phyloP scores from a whole-genome alignment of 371 early-diverging fungal genomes.

The Actinomortierella wolfii region DNA sequence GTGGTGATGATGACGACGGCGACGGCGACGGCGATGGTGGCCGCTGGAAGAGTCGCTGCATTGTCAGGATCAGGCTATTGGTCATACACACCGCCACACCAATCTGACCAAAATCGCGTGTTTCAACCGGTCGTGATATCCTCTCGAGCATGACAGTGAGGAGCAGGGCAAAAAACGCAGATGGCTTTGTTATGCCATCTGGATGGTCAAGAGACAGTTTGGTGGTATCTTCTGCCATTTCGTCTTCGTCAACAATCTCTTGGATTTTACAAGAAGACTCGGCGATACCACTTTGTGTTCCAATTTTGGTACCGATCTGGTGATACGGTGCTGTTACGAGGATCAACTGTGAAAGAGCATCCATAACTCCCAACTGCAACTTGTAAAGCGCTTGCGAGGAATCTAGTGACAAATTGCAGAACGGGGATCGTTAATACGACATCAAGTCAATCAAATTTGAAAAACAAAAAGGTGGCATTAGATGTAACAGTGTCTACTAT shows the following conservation, averaged over 20 bases:
- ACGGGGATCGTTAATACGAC: background rate
- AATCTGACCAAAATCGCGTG: too few species aligned
- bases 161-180: too few species aligned
- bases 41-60: conserved; percentile 2
- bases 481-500: too few species aligned
- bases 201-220: too few species aligned
- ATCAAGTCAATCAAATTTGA: background rate
- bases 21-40: background rate
- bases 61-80: conserved; percentile 7
- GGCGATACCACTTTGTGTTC: too few species aligned
- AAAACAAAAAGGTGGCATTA: background rate
- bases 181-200: too few species aligned
- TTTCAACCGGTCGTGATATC: too few species aligned
- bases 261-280: too few species aligned
- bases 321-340: conserved; percentile 9
- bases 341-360: conserved; percentile 11
- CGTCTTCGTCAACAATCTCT: background rate
- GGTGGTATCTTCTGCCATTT: too few species aligned
- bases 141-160: too few species aligned
- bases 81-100: background rate
- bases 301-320: too few species aligned
- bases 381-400: conserved; percentile 7
- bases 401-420: too few species aligned
- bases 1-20: background rate
- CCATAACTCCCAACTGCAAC: conserved; percentile 14